Conservation (phyloP, 768 basidiomycete genomes). For the Lanmaoa rubissima region DNA sequence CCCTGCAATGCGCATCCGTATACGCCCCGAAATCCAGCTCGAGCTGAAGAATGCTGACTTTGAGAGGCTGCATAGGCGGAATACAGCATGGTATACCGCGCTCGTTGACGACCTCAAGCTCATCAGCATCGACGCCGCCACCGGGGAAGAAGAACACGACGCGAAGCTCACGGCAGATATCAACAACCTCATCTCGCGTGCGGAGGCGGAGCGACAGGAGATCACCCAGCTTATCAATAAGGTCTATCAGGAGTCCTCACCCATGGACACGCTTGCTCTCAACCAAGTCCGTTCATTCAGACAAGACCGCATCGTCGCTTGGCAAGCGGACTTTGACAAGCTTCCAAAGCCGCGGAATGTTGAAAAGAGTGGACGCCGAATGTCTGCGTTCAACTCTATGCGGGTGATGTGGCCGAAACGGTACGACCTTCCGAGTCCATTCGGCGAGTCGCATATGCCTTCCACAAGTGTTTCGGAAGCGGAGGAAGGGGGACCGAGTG, state of each 20-base stretch:
- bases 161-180: conserved; percentile 60
- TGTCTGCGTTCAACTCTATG: conserved; percentile 67
- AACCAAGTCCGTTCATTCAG: conserved; percentile 83
- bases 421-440: conserved; percentile 51
- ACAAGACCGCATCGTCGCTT: conserved; percentile 94
- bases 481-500: conserved; percentile 53
- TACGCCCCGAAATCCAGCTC: conserved; percentile 84
- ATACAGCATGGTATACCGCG: conserved; percentile 70
- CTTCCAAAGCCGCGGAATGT: conserved; percentile 68
- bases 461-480: conserved; percentile 73
- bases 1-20: conserved; percentile 82
- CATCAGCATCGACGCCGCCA: conserved; percentile 76
- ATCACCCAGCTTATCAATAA: conserved; percentile 70
- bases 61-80: conserved; percentile 68
- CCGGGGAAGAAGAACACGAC: conserved; percentile 72
- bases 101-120: conserved; percentile 74
- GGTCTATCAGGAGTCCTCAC: conserved; percentile 76
- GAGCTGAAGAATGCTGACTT: conserved; percentile 93
- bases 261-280: conserved; percentile 83
- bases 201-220: conserved; percentile 73
- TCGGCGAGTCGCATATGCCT: conserved; percentile 53
- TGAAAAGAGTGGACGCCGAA: conserved; percentile 51
- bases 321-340: conserved; percentile 91
- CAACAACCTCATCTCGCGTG: conserved; percentile 64
- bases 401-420: conserved; percentile 70